Evolutionary conservation across 169 alveolate species (phyloP).

Genomic region (Plasmodium blacklocki): DNA sequence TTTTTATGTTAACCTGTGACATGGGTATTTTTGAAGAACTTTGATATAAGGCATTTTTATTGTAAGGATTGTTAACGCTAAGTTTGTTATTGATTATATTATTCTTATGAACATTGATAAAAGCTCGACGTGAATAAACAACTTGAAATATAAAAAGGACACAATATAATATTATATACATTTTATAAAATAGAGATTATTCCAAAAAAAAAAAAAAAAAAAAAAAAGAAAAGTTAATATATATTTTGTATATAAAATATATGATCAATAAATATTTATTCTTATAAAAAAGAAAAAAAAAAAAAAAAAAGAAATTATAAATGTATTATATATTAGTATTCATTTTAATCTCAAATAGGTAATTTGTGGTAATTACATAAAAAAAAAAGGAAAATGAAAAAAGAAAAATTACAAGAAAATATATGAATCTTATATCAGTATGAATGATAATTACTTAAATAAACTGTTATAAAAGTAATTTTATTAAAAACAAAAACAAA

Average conservation of each 20-base stretch:
- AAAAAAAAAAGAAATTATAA: no score
- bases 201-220: neutral
- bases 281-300: no score
- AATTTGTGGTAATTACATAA: no score
- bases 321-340: no score
- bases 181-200: conserved; percentile 9
- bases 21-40: conserved; percentile 54
- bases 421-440: no score
- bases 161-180: conserved; percentile 33
- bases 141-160: conserved; percentile 33
- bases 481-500: no score
- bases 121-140: conserved; percentile 65
- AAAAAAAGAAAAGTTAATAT: neutral
- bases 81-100: conserved; percentile 53
- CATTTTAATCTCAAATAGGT: no score
- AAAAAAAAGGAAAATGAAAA: no score
- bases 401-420: no score
- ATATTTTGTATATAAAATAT: neutral
- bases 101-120: conserved; percentile 72
- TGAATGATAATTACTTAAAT: no score
- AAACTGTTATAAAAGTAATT: no score
- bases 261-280: no score
- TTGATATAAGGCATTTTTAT: conserved; percentile 54
- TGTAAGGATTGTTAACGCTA: conserved; percentile 33
- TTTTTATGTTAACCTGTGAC: conserved; percentile 55